Conservation (phyloP, 306 rosid species). For the apple (Malus domestica) region ASM211411v1 NC_041789.1:27291001-27291500, state of each 20-base stretch:
- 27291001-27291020: conserved; percentile 89
- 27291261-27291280: conserved; percentile 23
- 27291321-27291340: conserved; percentile 37
- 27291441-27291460: background rate
- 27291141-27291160: conserved; percentile 32
- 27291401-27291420: conserved; percentile 68
- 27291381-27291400: conserved; percentile 47
- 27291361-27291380: conserved; percentile 40
- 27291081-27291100: conserved; percentile 29
- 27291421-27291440: conserved; percentile 51
- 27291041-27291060: conserved; percentile 37
- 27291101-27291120: conserved; percentile 28
- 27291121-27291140: conserved; percentile 28
- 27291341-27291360: conserved; percentile 56
- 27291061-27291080: conserved; percentile 42
- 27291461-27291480: background rate
- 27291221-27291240: conserved; percentile 26
- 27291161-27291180: conserved; percentile 21
- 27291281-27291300: conserved; percentile 27
- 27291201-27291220: conserved; percentile 23
- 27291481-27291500: no score
- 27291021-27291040: conserved; percentile 76
- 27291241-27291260: conserved; percentile 33
- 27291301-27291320: conserved; percentile 31
- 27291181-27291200: conserved; percentile 35